Evolutionary conservation across 108 stramenopile genomes (phyloP), one percentile per base, ranked within the genome.

Genomic region (Halocafeteria seosinensis): DNA sequence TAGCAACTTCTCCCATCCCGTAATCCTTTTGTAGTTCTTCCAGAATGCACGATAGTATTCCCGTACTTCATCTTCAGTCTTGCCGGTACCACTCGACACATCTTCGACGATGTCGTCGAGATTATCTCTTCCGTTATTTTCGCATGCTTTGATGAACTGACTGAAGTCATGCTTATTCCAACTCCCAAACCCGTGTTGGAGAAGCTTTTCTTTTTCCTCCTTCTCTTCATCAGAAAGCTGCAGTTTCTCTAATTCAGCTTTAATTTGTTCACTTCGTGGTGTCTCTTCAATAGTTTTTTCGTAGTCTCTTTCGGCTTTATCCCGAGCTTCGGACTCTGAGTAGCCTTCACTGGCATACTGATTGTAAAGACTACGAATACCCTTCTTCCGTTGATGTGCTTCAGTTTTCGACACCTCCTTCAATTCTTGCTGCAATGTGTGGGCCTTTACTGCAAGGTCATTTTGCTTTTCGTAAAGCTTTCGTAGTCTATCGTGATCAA

Each of bases 121-220:
- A 55, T 87, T 88, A 25, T 86, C 79, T 64, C 94, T 70, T 1
- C 97, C 97, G 67, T 84, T 84, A 70, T 89, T 89, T 37, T 91
- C 86, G 36, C 73, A 70, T 0, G 92, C 88, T 60, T 86, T 85
- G 36, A 94, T 85, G 77, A 92, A 93, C 61, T 74, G 67, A 57
- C 84, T 87, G 71, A 85, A 93, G 61, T 95, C 89, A 64, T 76
- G 77, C 24, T 86, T 70, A 33, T 76, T 89, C 94, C 92, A 94
- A 51, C 85, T 76, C 6, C 85, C 83, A 55, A 95, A 98, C 24
- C 91, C 94, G 65, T 85, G 88, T 2, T 79, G 81, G 8, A 98
- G 72, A 0, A 98, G 82, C 37, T 83, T 72, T 65, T 73, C 89
- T 85, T 85, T 87, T 72, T 88, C 88, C 31, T 85, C 72, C 12